Conservation (phyloP, 108 stramenopile genomes). For the Conticribra guillardii region DNA sequence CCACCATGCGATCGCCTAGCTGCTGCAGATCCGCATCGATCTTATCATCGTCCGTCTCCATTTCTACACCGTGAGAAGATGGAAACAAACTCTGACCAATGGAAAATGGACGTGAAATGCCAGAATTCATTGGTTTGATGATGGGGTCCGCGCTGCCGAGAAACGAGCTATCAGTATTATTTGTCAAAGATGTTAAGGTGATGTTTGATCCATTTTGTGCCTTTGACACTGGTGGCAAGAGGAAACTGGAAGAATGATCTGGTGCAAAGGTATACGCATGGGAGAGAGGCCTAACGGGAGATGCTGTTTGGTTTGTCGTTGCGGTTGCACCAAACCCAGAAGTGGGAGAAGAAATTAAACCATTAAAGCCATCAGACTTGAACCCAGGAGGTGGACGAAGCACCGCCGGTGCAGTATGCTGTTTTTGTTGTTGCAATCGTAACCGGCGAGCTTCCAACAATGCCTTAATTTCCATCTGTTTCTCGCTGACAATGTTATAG, state of each 20-base stretch:
- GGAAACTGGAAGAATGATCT: background rate
- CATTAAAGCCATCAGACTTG: background rate
- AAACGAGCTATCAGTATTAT: background rate
- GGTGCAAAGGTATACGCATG: background rate
- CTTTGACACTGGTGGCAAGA: background rate
- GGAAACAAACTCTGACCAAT: background rate
- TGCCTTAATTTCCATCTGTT: conserved; percentile 53
- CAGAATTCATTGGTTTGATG: background rate
- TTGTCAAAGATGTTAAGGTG: background rate
- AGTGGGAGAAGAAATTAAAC: background rate
- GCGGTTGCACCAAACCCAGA: background rate
- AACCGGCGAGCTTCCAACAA: conserved; percentile 49
- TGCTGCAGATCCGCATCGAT: conserved; percentile 78
- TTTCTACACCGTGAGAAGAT: background rate
- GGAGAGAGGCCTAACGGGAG: background rate
- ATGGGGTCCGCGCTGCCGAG: background rate
- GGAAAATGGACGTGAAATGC: background rate
- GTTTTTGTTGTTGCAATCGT: conserved; percentile 63
- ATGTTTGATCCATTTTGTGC: background rate
- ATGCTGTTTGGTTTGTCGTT: background rate
- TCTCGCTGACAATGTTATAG: conserved; percentile 27
- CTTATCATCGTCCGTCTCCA: conserved; percentile 36
- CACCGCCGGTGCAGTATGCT: conserved; percentile 33
- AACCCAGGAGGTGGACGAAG: background rate
- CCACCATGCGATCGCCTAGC: conserved; percentile 62